Percentiles rank a stretch among this genome's conserved stretches.
These are phyloP conservation scores for Candida frijolesensis DNA, from an alignment of 1,139 yeast species.

Conservation along the genomic window DNA sequence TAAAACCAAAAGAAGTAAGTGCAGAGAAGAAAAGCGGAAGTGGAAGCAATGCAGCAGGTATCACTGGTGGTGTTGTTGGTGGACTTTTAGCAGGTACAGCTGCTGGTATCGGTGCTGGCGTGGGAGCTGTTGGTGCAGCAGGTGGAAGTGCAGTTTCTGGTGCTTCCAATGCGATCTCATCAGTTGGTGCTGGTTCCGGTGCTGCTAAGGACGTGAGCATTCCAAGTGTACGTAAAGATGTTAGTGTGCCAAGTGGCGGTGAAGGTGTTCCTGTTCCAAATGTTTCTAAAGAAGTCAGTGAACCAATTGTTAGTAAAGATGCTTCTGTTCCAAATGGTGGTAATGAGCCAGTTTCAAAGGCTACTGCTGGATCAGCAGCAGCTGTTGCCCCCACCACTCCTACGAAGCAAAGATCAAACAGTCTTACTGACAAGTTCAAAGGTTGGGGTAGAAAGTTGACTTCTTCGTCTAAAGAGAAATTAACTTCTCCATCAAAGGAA, in stretches of 20 bases:
- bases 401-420: conserved; percentile 18
- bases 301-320: conserved; percentile 1
- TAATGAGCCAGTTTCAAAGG: conserved; percentile 8
- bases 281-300: not conserved
- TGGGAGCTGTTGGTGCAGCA: conserved; percentile 13
- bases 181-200: conserved; percentile 14
- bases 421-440: conserved; percentile 25
- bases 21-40: conserved; percentile 4
- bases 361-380: conserved; percentile 9
- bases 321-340: conserved; percentile 8
- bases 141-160: conserved; percentile 4
- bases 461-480: conserved; percentile 4
- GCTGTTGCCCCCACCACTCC: conserved; percentile 14
- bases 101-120: conserved; percentile 14
- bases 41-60: conserved; percentile 15
- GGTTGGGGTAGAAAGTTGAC: conserved; percentile 24
- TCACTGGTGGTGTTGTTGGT: conserved; percentile 15
- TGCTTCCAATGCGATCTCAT: conserved; percentile 1
- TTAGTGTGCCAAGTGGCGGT: not conserved
- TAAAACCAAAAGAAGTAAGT: conserved; percentile 1
- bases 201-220: conserved; percentile 1
- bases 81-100: conserved; percentile 12
- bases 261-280: not conserved
- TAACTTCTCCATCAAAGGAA: not conserved
- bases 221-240: conserved; percentile 3